Conservation (phyloP, 2,329 filamentous ascomycete species). For the Aspergillus pseudoviridinutans region DNA sequence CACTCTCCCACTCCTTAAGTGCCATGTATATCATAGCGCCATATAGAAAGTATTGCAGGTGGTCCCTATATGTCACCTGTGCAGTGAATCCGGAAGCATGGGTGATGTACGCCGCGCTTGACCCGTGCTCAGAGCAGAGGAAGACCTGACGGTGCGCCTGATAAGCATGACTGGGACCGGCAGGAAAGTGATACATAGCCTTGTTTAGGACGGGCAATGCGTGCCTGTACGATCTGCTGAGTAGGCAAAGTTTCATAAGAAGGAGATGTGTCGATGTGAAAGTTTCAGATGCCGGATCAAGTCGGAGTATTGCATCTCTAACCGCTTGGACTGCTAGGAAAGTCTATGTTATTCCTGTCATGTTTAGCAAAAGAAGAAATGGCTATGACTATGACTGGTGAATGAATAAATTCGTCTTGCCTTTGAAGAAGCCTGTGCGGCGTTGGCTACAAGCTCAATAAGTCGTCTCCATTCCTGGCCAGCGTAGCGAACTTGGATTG, state of each 20-base stretch:
- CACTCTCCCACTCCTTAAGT: constrained; percentile 58
- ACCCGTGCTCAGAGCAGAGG: constrained; percentile 29
- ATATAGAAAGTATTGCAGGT: constrained; percentile 63
- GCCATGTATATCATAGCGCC: constrained; percentile 63
- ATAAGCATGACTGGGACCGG: constrained; percentile 19
- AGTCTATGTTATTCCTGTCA: constrained; percentile 24
- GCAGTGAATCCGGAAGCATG: constrained; percentile 36
- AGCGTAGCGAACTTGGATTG: constrained; percentile 42
- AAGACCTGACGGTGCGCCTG: constrained; percentile 18
- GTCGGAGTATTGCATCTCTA: constrained; percentile 41
- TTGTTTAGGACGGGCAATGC: constrained; percentile 40
- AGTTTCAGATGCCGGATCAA: constrained; percentile 40
- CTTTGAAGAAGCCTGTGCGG: constrained; percentile 30
- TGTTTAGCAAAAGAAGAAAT: neutral
- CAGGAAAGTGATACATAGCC: constrained; percentile 41
- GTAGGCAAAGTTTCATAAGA: constrained; percentile 41
- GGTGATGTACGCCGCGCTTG: constrained; percentile 33
- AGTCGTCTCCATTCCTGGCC: constrained; percentile 37
- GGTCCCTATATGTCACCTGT: constrained; percentile 37
- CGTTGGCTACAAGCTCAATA: constrained; percentile 29
- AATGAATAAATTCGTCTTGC: constrained; percentile 18
- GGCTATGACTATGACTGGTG: neutral
- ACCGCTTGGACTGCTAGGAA: constrained; percentile 38
- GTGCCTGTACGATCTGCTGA: constrained; percentile 36
- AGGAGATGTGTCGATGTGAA: constrained; percentile 43